phyloP scores from a whole-genome alignment of 306 rosid species.

The Trifolium pratense region DNA sequence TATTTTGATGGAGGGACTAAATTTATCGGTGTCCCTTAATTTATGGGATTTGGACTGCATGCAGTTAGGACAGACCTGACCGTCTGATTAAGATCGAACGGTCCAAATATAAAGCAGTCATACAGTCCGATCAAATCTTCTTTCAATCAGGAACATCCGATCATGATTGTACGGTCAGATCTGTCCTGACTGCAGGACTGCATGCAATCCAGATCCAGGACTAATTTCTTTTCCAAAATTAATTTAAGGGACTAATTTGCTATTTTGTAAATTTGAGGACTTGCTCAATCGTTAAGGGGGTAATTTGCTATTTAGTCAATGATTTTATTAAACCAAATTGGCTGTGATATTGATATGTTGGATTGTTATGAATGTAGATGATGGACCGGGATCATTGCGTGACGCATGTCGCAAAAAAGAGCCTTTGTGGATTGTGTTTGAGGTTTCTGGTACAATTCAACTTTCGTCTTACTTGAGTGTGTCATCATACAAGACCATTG shows the following conservation, averaged over 20 bases:
- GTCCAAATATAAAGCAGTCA: no score
- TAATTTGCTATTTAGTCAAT: background rate
- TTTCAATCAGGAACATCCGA: no score
- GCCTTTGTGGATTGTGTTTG: slow-evolving; percentile 92
- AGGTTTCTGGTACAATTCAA: slow-evolving; percentile 75
- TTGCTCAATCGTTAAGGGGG: background rate
- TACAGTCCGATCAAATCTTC: no score
- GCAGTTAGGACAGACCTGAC: no score
- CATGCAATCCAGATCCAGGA: no score
- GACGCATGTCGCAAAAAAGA: slow-evolving; percentile 77
- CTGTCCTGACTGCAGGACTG: no score
- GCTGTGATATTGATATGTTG: background rate
- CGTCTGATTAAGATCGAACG: no score
- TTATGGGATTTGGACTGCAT: no score
- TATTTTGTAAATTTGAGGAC: background rate
- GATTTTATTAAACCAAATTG: background rate
- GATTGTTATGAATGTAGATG: slow-evolving; percentile 56
- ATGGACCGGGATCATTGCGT: slow-evolving; percentile 95
- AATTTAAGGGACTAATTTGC: background rate
- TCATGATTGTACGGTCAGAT: no score
- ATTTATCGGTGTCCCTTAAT: background rate
- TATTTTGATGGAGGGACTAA: background rate
- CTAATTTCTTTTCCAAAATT: no score
- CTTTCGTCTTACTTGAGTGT: slow-evolving; percentile 76
- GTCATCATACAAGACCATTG: slow-evolving; percentile 82